A percentile compares a stretch with the other conserved stretches of the same genome.
Evolutionary conservation across 2,329 filamentous ascomycete genomes (phyloP).

Genomic region (Fusarium sp.): DNA sequence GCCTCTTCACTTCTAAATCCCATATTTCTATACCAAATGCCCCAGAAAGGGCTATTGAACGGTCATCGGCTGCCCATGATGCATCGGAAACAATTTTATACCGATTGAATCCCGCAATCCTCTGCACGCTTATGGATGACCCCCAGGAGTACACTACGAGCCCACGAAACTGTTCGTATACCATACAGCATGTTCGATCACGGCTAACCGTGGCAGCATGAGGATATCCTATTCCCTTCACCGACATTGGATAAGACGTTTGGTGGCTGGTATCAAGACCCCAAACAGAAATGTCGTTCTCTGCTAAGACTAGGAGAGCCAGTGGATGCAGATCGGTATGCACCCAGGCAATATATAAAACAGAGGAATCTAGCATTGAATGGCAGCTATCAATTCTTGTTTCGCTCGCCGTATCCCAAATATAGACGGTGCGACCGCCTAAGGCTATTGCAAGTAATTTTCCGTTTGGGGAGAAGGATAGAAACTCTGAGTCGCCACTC

Average conservation of each 20-base stretch:
- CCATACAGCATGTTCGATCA: not conserved
- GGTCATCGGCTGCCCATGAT: not conserved
- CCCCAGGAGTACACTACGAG: not conserved
- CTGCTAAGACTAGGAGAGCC: fast-evolving
- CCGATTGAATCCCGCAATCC: fast-evolving
- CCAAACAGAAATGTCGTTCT: fast-evolving
- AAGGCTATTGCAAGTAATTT: too few species aligned
- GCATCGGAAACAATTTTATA: fast-evolving
- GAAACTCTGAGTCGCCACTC: fast-evolving
- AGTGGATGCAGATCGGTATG: fast-evolving
- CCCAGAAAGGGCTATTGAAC: fast-evolving
- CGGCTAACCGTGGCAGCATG: fast-evolving
- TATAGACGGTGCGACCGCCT: fast-evolving
- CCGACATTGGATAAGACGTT: fast-evolving
- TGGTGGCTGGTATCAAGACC: fast-evolving
- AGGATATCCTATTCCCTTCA: fast-evolving
- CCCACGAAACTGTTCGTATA: too few species aligned
- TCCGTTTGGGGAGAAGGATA: too few species aligned
- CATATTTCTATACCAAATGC: fast-evolving
- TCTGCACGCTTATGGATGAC: fast-evolving
- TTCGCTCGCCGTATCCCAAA: too few species aligned
- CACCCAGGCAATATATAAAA: fast-evolving
- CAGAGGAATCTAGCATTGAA: fast-evolving
- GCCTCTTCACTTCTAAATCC: fast-evolving
- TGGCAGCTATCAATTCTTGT: too few species aligned